Evolutionary conservation across 257 asterid genomes (phyloP).

Genomic region (Datura wrightii): DNA sequence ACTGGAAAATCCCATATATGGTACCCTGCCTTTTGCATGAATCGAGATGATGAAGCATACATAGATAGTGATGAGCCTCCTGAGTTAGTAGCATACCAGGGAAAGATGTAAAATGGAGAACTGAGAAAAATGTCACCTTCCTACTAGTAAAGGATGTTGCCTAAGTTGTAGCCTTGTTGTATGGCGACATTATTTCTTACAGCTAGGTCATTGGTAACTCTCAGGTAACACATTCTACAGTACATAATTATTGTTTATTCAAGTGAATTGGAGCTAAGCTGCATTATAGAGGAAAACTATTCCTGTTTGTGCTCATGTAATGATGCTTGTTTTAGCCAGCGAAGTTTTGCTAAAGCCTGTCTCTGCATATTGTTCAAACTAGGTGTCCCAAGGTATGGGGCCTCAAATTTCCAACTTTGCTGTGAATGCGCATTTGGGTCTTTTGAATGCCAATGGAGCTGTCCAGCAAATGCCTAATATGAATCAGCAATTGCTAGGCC

Average conservation of each 20-base stretch:
- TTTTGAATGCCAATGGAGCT: slow-evolving; percentile 47
- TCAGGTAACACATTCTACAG: neutral
- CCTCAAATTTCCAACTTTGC: slow-evolving; percentile 51
- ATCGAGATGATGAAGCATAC: slow-evolving; percentile 17
- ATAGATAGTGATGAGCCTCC: slow-evolving; percentile 36
- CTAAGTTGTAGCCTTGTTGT: slow-evolving; percentile 15
- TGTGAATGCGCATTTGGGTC: slow-evolving; percentile 49
- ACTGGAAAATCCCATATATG: neutral
- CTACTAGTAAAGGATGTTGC: neutral
- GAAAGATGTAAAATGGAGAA: neutral
- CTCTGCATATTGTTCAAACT: slow-evolving; percentile 17
- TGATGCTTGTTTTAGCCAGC: slow-evolving; percentile 17
- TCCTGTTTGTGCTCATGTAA: slow-evolving; percentile 21
- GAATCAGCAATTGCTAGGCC: slow-evolving; percentile 40
- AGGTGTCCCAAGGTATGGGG: slow-evolving; percentile 11
- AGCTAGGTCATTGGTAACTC: slow-evolving; percentile 12
- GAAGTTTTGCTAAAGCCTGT: slow-evolving; percentile 36
- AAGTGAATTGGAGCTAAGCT: slow-evolving; percentile 19
- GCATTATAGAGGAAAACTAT: neutral
- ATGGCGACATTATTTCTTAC: neutral
- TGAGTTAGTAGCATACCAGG: neutral
- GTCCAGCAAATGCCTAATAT: slow-evolving; percentile 49
- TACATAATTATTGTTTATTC: neutral
- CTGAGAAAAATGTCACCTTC: neutral
- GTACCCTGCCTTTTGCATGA: neutral